Percentiles rank a stretch among this genome's conserved stretches.
phyloP scores from a whole-genome alignment of 352 stramenopile species.

The Pythium aphanidermatum region DNA sequence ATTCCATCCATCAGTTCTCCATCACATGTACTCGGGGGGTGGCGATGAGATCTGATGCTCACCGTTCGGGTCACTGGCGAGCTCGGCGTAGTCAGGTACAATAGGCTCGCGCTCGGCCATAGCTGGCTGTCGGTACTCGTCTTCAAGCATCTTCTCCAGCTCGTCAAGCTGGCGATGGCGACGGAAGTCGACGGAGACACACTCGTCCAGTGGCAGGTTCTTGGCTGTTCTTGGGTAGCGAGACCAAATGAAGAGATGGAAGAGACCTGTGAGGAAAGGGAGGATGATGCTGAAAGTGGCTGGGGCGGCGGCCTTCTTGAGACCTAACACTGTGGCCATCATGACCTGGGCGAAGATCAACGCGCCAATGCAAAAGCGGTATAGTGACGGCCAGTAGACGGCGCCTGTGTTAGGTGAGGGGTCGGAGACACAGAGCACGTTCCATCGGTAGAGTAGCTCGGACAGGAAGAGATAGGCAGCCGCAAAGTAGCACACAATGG shows the following conservation, averaged over 20 bases:
- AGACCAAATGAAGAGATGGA: constrained; percentile 65
- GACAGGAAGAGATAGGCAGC: constrained; percentile 61
- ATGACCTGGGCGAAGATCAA: constrained; percentile 77
- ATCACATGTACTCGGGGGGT: constrained; percentile 45
- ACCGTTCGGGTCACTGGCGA: constrained; percentile 56
- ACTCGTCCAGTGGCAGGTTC: constrained; percentile 73
- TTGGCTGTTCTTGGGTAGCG: constrained; percentile 61
- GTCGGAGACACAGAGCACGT: constrained; percentile 62
- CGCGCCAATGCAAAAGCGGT: constrained; percentile 73
- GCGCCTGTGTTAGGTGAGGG: constrained; percentile 61
- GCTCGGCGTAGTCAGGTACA: constrained; percentile 68
- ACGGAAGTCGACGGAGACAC: constrained; percentile 60
- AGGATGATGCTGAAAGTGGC: constrained; percentile 58
- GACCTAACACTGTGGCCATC: constrained; percentile 63
- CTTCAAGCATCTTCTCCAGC: constrained; percentile 48
- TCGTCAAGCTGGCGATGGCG: constrained; percentile 46
- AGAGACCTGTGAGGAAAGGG: constrained; percentile 55
- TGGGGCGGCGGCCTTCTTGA: constrained; percentile 60
- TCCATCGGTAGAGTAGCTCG: constrained; percentile 72
- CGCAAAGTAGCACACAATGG: constrained; percentile 78
- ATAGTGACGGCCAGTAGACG: constrained; percentile 74
- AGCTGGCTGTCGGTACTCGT: constrained; percentile 62
- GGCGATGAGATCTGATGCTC: constrained; percentile 63
- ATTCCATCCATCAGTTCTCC: neutral
- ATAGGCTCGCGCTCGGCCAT: constrained; percentile 58